Evolutionary conservation across 257 asterid species (phyloP).

Genomic region (Cinchona pubescens): DNA sequence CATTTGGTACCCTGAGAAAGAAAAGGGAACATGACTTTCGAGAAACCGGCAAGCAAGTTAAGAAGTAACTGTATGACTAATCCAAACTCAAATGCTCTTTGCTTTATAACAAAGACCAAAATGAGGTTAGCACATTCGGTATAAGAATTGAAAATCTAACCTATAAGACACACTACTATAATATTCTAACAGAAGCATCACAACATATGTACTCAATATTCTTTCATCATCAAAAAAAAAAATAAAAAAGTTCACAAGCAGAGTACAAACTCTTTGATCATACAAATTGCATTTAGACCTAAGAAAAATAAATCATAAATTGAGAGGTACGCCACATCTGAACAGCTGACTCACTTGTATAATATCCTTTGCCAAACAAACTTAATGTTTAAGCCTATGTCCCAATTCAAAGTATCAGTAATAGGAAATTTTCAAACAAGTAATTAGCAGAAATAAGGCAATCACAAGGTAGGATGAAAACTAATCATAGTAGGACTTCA

Average conservation of each 20-base stretch:
- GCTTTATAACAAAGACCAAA: background rate
- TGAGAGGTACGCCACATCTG: background rate
- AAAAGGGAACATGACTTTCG: background rate
- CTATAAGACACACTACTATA: background rate
- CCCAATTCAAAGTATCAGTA: background rate
- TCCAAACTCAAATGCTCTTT: background rate
- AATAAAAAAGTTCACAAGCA: background rate
- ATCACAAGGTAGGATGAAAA: background rate
- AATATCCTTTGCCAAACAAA: background rate
- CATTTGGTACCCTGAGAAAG: slow-evolving; percentile 52
- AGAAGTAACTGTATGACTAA: background rate
- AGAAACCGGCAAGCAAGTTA: background rate
- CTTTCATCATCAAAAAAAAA: background rate
- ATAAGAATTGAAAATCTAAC: no score
- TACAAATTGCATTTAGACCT: background rate
- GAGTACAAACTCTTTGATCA: background rate
- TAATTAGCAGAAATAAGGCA: background rate
- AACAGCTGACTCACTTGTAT: background rate
- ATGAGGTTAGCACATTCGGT: background rate
- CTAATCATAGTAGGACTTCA: background rate
- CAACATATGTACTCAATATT: background rate
- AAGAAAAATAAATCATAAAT: background rate
- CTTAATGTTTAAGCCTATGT: background rate
- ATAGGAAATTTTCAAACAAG: background rate
- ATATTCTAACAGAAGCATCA: background rate